Evolutionary conservation across 805 yeast species (phyloP).

Genomic region (Wickerhamiella bombiphila): DNA sequence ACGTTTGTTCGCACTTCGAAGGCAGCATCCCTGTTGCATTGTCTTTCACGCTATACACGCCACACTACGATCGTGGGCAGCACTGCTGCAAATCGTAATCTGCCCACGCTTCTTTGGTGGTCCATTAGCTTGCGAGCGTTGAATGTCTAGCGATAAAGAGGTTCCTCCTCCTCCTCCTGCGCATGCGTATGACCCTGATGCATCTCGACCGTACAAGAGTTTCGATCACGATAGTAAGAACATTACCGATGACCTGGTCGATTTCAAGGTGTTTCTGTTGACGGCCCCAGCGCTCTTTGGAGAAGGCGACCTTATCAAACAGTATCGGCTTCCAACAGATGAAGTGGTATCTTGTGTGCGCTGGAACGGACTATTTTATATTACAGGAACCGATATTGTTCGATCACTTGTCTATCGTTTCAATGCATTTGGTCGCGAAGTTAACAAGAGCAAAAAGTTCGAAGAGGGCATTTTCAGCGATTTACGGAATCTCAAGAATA

Average conservation of each 20-base stretch:
- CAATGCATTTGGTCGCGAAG: conserved; percentile 75
- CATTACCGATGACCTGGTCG: conserved; percentile 7
- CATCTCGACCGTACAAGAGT: too few species aligned
- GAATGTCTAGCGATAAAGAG: too few species aligned
- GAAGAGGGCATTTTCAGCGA: conserved; percentile 95
- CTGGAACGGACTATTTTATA: conserved; percentile 80
- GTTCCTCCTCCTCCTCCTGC: too few species aligned
- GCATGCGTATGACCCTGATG: too few species aligned
- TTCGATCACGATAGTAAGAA: too few species aligned
- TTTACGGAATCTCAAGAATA: conserved; percentile 63
- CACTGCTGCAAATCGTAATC: too few species aligned
- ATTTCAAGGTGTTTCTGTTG: conserved; percentile 62
- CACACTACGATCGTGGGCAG: too few species aligned
- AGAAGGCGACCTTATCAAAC: conserved; percentile 68
- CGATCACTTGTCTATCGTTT: conserved; percentile 79
- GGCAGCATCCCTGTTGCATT: too few species aligned
- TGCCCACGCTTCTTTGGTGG: too few species aligned
- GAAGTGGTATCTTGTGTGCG: conserved; percentile 90
- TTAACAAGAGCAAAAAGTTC: conserved; percentile 78
- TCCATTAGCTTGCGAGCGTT: too few species aligned
- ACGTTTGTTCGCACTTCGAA: too few species aligned
- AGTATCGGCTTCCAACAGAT: conserved; percentile 72
- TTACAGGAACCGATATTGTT: conserved; percentile 94
- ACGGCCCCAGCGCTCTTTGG: conserved; percentile 96
- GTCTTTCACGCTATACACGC: too few species aligned